Evolutionary conservation across 202 grass and related monocot species (phyloP), one percentile per base, ranked within the genome.

Genomic region (Elaeis oleifera): DNA sequence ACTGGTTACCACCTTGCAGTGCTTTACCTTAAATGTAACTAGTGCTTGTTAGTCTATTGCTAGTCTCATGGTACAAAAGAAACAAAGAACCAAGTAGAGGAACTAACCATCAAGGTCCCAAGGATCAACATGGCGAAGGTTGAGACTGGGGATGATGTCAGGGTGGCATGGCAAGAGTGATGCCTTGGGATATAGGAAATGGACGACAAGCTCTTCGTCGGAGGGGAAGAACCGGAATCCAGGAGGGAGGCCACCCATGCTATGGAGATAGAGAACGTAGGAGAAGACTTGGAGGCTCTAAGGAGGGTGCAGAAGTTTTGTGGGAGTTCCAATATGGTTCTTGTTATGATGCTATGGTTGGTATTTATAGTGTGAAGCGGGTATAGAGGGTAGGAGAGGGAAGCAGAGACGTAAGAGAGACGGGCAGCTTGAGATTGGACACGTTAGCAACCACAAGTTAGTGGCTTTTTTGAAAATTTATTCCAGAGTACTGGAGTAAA

Each of bases 161-260:
- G 85, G 78, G 28, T 81, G 78, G 76, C 85, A 89, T 16, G 88
- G 85, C 13, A 84, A 72, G 44, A 78, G 74, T 1, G 78, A 79
- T 23, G 78, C 85, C 57, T 99, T 99, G 61, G 72, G 72, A 36
- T 69, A 69, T 59, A 99, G 88, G 79, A 99, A 99, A 67, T 99
- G 88, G 73, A 84, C 18, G 21, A 99, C 50, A 16, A 99, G 77
- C 52, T 99, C 85, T 73, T 99, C 94, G 11, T 99, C 94, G 0
- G 94, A 84, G 52, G 94, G 94, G 71, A 82, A 83, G 85, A 99
- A 99, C 62, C 79, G 85, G 72, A 99, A 99, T 55, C 94, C 94
- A 15, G 94, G 94, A 29, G 94, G 94, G 22, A 99, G 85, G 60
- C 72, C 82, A 71, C 50, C 82, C 84, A 91, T 97, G 36, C 3